A percentile compares a stretch with the other conserved stretches of the same genome.
Evolutionary conservation across 2,329 filamentous ascomycete species (phyloP).

Genomic region (Fusarium poae): DNA sequence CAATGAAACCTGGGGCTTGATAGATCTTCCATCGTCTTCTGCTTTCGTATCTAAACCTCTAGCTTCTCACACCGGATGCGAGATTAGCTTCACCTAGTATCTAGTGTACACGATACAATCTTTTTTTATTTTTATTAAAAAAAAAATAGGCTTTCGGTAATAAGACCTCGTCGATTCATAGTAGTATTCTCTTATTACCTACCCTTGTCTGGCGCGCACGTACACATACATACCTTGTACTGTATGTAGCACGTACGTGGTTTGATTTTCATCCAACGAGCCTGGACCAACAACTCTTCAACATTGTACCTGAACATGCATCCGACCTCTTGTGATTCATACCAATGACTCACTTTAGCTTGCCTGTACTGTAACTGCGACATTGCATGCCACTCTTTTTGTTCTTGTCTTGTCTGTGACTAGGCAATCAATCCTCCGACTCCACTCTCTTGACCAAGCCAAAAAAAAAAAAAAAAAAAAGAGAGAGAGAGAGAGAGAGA

Average conservation of each 20-base stretch:
- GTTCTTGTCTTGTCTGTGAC: background rate
- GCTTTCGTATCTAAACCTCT: background rate
- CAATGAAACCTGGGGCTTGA: conserved; percentile 16
- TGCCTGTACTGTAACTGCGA: background rate
- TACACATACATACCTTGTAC: conserved; percentile 2
- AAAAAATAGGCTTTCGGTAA: background rate
- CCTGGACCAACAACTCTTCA: background rate
- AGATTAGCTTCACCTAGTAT: background rate
- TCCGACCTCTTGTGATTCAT: background rate
- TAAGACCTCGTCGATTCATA: background rate
- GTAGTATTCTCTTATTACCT: conserved; percentile 1
- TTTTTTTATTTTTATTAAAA: too few relatives aligned
- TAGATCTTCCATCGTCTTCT: conserved; percentile 18
- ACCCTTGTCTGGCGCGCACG: conserved; percentile 10
- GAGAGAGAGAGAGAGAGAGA: too few relatives aligned
- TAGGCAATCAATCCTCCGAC: conserved; percentile 27
- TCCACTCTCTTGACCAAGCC: conserved; percentile 22
- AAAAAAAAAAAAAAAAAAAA: background rate
- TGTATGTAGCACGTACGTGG: background rate
- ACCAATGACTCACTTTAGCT: background rate
- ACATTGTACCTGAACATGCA: background rate
- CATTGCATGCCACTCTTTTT: background rate
- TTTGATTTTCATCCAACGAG: conserved; percentile 32
- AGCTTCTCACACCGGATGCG: background rate
- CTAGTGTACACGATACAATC: background rate